Conservation (phyloP, 768 basidiomycete genomes). For the Lentinula raphanica region DNA sequence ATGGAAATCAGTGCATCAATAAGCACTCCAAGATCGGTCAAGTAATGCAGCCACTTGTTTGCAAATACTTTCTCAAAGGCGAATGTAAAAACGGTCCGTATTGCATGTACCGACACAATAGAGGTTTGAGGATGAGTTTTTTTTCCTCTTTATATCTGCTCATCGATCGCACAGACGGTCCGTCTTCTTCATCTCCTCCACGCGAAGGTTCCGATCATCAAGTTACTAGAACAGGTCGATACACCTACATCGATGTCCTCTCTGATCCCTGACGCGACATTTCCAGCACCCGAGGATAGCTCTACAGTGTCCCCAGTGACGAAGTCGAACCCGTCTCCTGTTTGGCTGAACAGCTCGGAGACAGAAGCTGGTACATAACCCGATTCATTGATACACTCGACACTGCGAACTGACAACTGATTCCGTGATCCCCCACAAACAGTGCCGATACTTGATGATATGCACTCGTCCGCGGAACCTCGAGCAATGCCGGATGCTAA, state of each 20-base stretch:
- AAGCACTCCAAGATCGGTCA: neutral
- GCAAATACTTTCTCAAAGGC: conserved; percentile 21
- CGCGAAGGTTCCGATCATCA: too few species aligned
- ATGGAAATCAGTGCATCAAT: conserved; percentile 18
- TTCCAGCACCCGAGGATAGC: neutral
- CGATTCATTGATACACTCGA: too few species aligned
- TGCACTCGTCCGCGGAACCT: neutral
- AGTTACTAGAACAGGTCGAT: neutral
- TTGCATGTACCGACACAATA: conserved; percentile 21
- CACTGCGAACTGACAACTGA: too few species aligned
- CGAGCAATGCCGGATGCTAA: too few species aligned
- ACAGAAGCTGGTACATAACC: too few species aligned
- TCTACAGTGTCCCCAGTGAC: neutral
- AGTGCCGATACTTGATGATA: neutral
- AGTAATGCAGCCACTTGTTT: conserved; percentile 8
- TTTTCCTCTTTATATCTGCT: too few species aligned
- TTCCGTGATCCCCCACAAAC: too few species aligned
- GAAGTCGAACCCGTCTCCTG: neutral
- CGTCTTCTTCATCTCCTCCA: neutral
- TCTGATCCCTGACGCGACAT: neutral
- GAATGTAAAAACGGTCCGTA: conserved; percentile 22
- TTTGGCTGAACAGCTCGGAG: neutral
- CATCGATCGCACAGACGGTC: too few species aligned
- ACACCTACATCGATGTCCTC: neutral
- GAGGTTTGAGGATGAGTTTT: conserved; percentile 1